These are phyloP conservation scores for Phascolomyces articulosus DNA, from an alignment of 371 early-diverging fungal genomes.

Conservation along the genomic window DNA sequence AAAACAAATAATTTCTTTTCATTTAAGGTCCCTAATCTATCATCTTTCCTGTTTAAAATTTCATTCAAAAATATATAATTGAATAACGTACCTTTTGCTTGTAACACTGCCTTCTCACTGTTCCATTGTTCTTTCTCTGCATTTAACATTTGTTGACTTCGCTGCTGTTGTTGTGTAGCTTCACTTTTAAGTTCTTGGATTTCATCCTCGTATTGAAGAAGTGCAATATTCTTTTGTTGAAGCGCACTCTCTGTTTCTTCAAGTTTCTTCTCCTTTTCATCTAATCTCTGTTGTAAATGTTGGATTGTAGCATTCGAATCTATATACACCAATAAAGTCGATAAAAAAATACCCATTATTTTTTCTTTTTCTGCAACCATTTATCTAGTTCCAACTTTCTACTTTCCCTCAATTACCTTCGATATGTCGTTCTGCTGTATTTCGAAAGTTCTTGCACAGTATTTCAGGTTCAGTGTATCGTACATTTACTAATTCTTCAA, in stretches of 20 bases:
- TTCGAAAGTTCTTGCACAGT: background rate
- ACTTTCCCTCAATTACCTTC: too few species aligned
- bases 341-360: background rate
- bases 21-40: background rate
- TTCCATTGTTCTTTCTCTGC: background rate
- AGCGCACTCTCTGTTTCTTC: background rate
- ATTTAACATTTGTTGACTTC: background rate
- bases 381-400: background rate
- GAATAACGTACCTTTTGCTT: background rate
- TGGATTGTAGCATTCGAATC: background rate
- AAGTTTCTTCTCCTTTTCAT: constrained; percentile 1
- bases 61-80: background rate
- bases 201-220: background rate
- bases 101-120: background rate
- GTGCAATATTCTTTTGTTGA: background rate
- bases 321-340: background rate
- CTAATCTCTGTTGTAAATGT: background rate
- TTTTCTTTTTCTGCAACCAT: background rate
- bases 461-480: constrained; percentile 20
- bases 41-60: background rate
- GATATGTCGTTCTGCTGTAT: constrained; percentile 6
- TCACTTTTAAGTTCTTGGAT: constrained; percentile 3
- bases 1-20: too few species aligned
- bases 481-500: constrained; percentile 6
- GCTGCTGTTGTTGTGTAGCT: background rate